Conservation (phyloP, 164 flowering plant species). For the Kalanchoe fedtschenkoi region DNA sequence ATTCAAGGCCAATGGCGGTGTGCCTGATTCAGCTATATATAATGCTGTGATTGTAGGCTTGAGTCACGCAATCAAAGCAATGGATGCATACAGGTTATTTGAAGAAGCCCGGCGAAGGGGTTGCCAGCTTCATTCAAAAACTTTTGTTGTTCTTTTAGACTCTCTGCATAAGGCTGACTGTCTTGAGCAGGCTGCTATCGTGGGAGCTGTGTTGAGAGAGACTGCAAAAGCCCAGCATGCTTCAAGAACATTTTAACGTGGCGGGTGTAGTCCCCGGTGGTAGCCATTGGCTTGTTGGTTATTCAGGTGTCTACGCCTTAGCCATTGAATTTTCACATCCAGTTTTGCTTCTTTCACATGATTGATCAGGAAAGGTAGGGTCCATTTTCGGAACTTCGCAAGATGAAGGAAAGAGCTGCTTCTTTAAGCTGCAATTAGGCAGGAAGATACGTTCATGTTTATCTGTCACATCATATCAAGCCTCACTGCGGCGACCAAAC, state of each 20-base stretch:
- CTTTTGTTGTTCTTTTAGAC: constrained; percentile 68
- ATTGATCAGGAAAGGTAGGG: too few species aligned
- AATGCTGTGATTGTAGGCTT: constrained; percentile 79
- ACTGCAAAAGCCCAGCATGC: constrained; percentile 78
- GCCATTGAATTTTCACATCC: not conserved
- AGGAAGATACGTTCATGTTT: too few species aligned
- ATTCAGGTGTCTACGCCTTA: not conserved
- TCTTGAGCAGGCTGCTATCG: constrained; percentile 88
- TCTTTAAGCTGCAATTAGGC: too few species aligned
- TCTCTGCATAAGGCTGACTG: constrained; percentile 75
- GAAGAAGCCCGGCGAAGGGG: constrained; percentile 78
- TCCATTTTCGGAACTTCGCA: too few species aligned
- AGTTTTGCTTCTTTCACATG: not conserved
- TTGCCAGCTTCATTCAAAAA: constrained; percentile 48
- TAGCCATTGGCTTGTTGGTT: not conserved
- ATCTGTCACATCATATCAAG: too few species aligned
- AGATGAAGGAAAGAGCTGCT: too few species aligned
- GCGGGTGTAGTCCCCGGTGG: not conserved
- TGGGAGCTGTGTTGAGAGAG: constrained; percentile 80
- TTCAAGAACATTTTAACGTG: constrained; percentile 31
- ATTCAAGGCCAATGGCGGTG: constrained; percentile 61
- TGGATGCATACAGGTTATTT: constrained; percentile 61
- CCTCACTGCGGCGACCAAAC: too few species aligned
- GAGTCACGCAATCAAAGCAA: constrained; percentile 48
- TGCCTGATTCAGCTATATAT: constrained; percentile 72